A percentile compares a stretch with the other conserved stretches of the same genome.
Evolutionary conservation across 768 basidiomycete species (phyloP).

Genomic region (Lactarius deliciosus): DNA sequence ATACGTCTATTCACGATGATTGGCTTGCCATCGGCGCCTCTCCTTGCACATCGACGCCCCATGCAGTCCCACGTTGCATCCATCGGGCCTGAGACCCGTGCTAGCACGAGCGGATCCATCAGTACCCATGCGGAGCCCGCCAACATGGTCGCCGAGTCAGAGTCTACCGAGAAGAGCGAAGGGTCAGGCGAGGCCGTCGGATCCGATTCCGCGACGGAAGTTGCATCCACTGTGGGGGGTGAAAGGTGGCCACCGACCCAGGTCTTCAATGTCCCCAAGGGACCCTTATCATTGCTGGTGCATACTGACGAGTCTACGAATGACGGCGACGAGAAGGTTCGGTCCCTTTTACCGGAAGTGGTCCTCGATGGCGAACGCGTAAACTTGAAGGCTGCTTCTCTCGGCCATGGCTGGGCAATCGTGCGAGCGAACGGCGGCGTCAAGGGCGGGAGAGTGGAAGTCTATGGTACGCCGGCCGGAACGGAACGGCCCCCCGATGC

Average conservation of each 20-base stretch:
- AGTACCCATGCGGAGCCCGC: neutral
- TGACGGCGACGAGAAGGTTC: conserved; percentile 9
- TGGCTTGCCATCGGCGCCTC: conserved; percentile 12
- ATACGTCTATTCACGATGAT: conserved; percentile 22
- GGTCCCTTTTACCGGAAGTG: conserved; percentile 10
- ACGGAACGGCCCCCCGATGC: neutral
- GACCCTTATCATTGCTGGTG: conserved; percentile 25
- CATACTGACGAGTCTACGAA: neutral
- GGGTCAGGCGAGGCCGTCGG: neutral
- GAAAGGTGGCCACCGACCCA: conserved; percentile 6
- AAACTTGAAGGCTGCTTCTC: conserved; percentile 14
- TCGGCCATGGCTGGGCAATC: conserved; percentile 22
- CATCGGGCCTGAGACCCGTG: conserved; percentile 1
- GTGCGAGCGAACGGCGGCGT: conserved; percentile 19
- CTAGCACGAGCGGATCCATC: neutral
- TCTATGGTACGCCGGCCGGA: conserved; percentile 4
- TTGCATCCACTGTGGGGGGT: conserved; percentile 13
- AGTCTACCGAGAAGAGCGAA: conserved; percentile 7
- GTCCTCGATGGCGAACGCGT: conserved; percentile 24
- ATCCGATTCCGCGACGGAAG: conserved; percentile 25
- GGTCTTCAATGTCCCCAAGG: conserved; percentile 22
- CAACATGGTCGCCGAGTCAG: neutral
- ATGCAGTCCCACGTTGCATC: conserved; percentile 4
- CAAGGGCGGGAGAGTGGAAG: conserved; percentile 24
- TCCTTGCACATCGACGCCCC: conserved; percentile 9